Evolutionary conservation across 805 yeast species (phyloP).

Genomic region (Wickerhamomyces ciferrii): DNA sequence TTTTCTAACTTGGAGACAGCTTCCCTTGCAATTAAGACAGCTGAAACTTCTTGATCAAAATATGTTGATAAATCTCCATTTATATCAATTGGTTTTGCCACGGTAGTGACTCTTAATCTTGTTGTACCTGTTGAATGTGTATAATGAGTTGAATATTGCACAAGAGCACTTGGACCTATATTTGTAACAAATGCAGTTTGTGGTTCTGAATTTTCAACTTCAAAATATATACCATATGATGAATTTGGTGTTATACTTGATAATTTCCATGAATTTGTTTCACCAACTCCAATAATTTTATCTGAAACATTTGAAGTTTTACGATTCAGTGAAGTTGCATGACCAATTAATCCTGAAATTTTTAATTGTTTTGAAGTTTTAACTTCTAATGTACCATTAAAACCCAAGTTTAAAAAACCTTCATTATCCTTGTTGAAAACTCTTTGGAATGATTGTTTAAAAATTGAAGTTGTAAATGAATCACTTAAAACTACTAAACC

Average conservation of each 20-base stretch:
- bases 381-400: slow-evolving; percentile 56
- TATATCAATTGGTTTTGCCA: slow-evolving; percentile 39
- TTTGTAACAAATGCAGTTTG: slow-evolving; percentile 5
- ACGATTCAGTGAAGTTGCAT: slow-evolving; percentile 43
- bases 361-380: slow-evolving; percentile 45
- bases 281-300: slow-evolving; percentile 37
- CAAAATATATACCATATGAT: slow-evolving; percentile 54
- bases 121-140: slow-evolving; percentile 56
- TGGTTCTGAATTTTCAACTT: slow-evolving; percentile 27
- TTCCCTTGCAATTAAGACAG: slow-evolving; percentile 53
- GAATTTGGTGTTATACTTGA: slow-evolving; percentile 53
- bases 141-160: slow-evolving; percentile 56
- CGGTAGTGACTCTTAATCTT: slow-evolving; percentile 58
- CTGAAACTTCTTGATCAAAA: slow-evolving; percentile 69
- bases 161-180: slow-evolving; percentile 24
- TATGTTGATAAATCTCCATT: slow-evolving; percentile 36
- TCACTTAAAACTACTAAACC: slow-evolving; percentile 61
- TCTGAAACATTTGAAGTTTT: slow-evolving; percentile 18
- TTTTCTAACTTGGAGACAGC: slow-evolving; percentile 32
- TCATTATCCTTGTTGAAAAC: slow-evolving; percentile 36
- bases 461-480: slow-evolving; percentile 61
- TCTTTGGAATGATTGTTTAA: slow-evolving; percentile 57
- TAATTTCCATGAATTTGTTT: slow-evolving; percentile 55
- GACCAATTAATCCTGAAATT: slow-evolving; percentile 58
- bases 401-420: slow-evolving; percentile 43